Base-by-base conservation (phyloP, 2,329 filamentous ascomycete species). In the Cladosporium austrohemisphaericum region DNA sequence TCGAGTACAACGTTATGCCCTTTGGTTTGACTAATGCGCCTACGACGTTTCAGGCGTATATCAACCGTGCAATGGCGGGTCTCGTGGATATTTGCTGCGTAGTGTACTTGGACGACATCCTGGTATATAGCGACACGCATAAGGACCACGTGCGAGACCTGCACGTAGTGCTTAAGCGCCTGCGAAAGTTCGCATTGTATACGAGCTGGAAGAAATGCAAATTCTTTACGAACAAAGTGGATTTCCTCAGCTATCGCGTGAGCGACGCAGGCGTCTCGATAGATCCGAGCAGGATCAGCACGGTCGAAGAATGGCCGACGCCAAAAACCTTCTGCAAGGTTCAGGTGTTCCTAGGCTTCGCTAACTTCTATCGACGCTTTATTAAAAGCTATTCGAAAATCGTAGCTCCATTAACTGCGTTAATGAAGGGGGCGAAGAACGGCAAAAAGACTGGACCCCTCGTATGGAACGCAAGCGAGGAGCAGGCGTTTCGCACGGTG, bases 61-160 rank as follows among this genome's bases (percentile, higher is more conserved):
- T 60, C 47, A 55, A 63, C 41, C 46, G 50, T 0, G 38, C 25
- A 9, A 37, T 63, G 16, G 31, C 6, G 1, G 18, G 37, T 13
- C n/a, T 50, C 16, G 3, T 55, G 29, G 37, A 35, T 38, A 51
- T 14, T 48, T 52, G 50, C 25, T 60, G 41, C 55, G 41, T 56
- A 5, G 50, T 53, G 5, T 63, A 61, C 36, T 23, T 63, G 11
- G 52, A 64, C 51, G 47, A 66, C 53, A 63, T 65, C 19, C 28
- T 65, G 11, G 59, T 66, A 5, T 66, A 55, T 44, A 43, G 43
- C 41, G 26, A 51, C 2, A 41, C n/a, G 20, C 37, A 50, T 18
- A 14, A 54, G 31, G 18, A 49, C 8, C 36, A 52, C 25, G 23
- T 41, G 29, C n/a, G 33, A 36, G 8, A 49, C 31, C 8, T 50